A percentile compares a stretch with the other conserved stretches of the same genome.
phyloP scores from a whole-genome alignment of 352 stramenopile species.

The Globisporangium recalcitrans region DNA sequence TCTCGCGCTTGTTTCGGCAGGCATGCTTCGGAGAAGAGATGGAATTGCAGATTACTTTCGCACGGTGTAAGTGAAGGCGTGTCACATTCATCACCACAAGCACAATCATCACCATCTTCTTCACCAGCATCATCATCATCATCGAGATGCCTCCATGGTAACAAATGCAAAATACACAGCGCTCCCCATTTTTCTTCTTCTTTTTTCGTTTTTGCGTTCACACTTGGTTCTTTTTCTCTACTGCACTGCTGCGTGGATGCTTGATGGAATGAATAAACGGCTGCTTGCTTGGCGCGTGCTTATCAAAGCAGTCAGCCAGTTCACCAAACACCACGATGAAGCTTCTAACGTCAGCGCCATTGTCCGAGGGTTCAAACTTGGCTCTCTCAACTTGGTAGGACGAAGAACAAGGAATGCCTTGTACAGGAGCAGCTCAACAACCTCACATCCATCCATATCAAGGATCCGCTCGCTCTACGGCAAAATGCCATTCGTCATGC shows the following conservation, averaged over 20 bases:
- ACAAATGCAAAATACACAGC: neutral
- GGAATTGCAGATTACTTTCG: slow-evolving; percentile 12
- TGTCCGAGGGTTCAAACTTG: neutral
- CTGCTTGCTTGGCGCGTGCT: neutral
- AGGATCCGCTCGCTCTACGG: slow-evolving; percentile 34
- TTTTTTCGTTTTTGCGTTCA: neutral
- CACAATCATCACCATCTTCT: neutral
- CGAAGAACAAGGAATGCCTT: neutral
- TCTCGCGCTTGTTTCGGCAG: neutral
- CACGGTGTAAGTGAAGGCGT: neutral
- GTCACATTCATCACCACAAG: neutral
- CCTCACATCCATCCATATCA: slow-evolving; percentile 4
- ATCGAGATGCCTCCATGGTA: neutral
- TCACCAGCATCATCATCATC: neutral
- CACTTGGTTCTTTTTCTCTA: neutral
- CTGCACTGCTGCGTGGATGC: neutral
- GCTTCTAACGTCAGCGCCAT: neutral
- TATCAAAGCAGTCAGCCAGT: neutral
- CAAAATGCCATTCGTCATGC: slow-evolving; percentile 92
- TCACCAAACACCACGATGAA: neutral
- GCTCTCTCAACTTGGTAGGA: neutral
- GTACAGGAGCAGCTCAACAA: slow-evolving; percentile 3
- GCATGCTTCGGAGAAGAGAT: slow-evolving; percentile 10
- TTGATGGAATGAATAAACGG: neutral
- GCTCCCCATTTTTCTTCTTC: neutral